These are phyloP conservation scores for Ogataea minuta DNA, from an alignment of 805 yeast genomes.

Conservation along the genomic window DNA sequence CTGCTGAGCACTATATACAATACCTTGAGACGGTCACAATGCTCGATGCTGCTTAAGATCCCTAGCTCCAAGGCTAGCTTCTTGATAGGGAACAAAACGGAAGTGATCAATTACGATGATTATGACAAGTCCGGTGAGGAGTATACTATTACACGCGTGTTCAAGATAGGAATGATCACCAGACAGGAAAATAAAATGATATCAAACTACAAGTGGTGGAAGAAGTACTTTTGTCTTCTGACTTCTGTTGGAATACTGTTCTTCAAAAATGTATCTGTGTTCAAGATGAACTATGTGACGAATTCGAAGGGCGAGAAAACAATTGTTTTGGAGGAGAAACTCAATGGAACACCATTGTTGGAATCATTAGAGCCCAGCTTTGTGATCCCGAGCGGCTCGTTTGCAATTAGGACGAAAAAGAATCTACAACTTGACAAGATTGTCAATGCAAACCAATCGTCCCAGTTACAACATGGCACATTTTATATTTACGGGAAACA, in stretches of 20 bases:
- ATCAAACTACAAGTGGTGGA: slow-evolving; percentile 38
- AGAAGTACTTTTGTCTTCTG: slow-evolving; percentile 43
- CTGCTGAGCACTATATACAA: slow-evolving; percentile 16
- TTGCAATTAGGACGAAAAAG: slow-evolving; percentile 30
- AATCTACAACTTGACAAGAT: slow-evolving; percentile 27
- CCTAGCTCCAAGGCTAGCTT: slow-evolving; percentile 28
- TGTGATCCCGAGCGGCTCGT: slow-evolving; percentile 25
- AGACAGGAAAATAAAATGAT: slow-evolving; percentile 38
- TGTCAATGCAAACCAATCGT: slow-evolving; percentile 15
- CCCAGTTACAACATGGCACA: slow-evolving; percentile 22
- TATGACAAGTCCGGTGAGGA: slow-evolving; percentile 20
- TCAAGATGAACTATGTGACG: slow-evolving; percentile 31
- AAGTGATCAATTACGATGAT: slow-evolving; percentile 11
- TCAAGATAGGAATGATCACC: slow-evolving; percentile 40
- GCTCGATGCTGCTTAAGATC: slow-evolving; percentile 27
- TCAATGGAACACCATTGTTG: slow-evolving; percentile 14
- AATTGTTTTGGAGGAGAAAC: slow-evolving; percentile 31
- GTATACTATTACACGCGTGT: slow-evolving; percentile 34
- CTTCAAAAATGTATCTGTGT: slow-evolving; percentile 39
- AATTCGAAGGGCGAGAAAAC: slow-evolving; percentile 17
- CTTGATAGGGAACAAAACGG: slow-evolving; percentile 19
- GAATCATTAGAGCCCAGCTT: slow-evolving; percentile 29
- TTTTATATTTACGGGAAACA: slow-evolving; percentile 42
- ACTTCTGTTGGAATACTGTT: slow-evolving; percentile 50
- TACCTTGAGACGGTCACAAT: slow-evolving; percentile 17